Evolutionary conservation across 768 basidiomycete species (phyloP).

Genomic region (Tricholoma terreum): DNA sequence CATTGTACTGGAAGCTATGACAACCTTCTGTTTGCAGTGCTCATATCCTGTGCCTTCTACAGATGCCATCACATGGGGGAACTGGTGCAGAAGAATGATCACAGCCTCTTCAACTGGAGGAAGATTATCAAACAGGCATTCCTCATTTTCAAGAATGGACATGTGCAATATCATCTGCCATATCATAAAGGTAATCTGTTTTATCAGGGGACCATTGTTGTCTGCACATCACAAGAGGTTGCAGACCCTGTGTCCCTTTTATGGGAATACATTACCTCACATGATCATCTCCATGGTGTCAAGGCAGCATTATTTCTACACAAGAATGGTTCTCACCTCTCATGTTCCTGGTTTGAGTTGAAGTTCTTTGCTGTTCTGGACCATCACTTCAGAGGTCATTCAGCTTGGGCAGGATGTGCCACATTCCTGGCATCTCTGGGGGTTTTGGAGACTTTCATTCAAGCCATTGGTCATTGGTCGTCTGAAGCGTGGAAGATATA

Average conservation of each 20-base stretch:
- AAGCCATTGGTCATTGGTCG: slow-evolving; percentile 9
- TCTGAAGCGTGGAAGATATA: slow-evolving; percentile 14
- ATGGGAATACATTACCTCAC: not conserved
- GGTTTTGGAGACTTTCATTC: slow-evolving; percentile 4
- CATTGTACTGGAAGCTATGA: too few relatives aligned
- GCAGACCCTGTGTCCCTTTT: slow-evolving; percentile 3
- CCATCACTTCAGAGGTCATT: slow-evolving; percentile 20
- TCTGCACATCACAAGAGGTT: too few relatives aligned
- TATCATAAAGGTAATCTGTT: too few relatives aligned
- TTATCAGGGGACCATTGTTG: too few relatives aligned
- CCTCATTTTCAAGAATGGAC: too few relatives aligned
- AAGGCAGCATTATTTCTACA: slow-evolving; percentile 15
- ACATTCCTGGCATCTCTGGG: slow-evolving; percentile 8
- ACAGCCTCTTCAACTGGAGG: too few relatives aligned
- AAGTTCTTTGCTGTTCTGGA: slow-evolving; percentile 12
- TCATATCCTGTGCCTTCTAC: too few relatives aligned
- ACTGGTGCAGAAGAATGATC: too few relatives aligned
- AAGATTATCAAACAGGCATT: too few relatives aligned
- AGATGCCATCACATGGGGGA: too few relatives aligned
- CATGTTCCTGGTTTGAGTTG: slow-evolving; percentile 17
- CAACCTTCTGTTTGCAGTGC: too few relatives aligned
- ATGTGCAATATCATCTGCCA: too few relatives aligned
- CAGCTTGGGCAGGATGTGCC: slow-evolving; percentile 15
- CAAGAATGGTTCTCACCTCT: slow-evolving; percentile 14
- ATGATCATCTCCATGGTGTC: slow-evolving; percentile 4